Conservation (phyloP, 2,329 filamentous ascomycete species). For the Lachnellula arida region DNA sequence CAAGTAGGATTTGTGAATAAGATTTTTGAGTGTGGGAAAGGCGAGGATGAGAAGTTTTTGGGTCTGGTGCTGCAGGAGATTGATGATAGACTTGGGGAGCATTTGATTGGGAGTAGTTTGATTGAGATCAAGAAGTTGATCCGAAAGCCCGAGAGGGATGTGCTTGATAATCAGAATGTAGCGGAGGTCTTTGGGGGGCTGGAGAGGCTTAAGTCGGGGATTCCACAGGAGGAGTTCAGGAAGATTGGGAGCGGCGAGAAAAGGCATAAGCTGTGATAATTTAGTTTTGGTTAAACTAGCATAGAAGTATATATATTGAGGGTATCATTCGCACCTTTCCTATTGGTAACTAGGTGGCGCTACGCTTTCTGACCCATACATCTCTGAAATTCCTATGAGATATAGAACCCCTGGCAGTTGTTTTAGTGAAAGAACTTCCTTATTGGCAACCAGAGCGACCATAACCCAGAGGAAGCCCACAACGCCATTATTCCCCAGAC, state of each 20-base stretch:
- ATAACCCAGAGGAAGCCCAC: too few relatives aligned
- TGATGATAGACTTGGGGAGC: constrained; percentile 71
- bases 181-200: constrained; percentile 82
- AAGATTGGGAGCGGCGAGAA: constrained; percentile 85
- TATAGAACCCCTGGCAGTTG: too few relatives aligned
- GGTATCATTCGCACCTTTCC: not conserved
- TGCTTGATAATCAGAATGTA: constrained; percentile 72
- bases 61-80: constrained; percentile 72
- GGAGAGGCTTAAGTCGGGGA: constrained; percentile 58
- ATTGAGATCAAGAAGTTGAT: constrained; percentile 82
- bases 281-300: not conserved
- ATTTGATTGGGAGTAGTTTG: constrained; percentile 76
- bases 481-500: not conserved
- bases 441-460: too few relatives aligned
- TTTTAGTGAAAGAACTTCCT: too few relatives aligned
- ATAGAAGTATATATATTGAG: not conserved
- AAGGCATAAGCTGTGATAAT: constrained; percentile 75
- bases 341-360: not conserved
- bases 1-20: constrained; percentile 80
- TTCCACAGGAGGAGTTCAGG: constrained; percentile 84
- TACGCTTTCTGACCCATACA: too few relatives aligned
- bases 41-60: constrained; percentile 65
- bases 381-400: too few relatives aligned
- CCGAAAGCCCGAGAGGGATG: constrained; percentile 64
- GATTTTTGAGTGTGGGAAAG: constrained; percentile 58